phyloP scores from a whole-genome alignment of 768 basidiomycete genomes.

The Stropharia rugosoannulata region DNA sequence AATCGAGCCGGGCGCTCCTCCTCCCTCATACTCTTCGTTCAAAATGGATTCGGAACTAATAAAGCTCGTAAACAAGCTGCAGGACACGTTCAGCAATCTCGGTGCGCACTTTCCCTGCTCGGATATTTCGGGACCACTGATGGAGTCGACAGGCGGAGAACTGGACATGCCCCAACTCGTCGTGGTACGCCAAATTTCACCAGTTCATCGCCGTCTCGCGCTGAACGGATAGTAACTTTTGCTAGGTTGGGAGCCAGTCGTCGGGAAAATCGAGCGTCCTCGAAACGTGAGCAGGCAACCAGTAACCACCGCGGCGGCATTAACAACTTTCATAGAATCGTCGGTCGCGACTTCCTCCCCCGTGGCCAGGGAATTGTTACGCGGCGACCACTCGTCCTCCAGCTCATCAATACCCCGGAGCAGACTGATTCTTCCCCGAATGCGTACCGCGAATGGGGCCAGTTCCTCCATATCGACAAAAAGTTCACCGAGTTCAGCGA shows the following conservation, averaged over 20 bases:
- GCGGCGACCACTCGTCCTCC: conserved; percentile 90
- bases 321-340: conserved; percentile 57
- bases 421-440: conserved; percentile 46
- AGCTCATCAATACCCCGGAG: conserved; percentile 89
- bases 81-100: conserved; percentile 88
- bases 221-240: conserved; percentile 8
- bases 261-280: conserved; percentile 95
- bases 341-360: conserved; percentile 89
- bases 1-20: conserved; percentile 9
- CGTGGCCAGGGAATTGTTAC: conserved; percentile 95
- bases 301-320: conserved; percentile 1
- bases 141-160: conserved; percentile 63
- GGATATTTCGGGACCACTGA: conserved; percentile 11
- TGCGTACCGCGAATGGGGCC: conserved; percentile 84
- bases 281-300: conserved; percentile 71
- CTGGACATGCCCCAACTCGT: conserved; percentile 91
- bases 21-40: background rate
- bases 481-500: conserved; percentile 96
- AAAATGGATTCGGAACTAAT: conserved; percentile 94
- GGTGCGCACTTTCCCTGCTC: conserved; percentile 47
- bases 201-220: conserved; percentile 1
- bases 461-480: conserved; percentile 96
- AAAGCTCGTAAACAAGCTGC: conserved; percentile 91
- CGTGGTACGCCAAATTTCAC: conserved; percentile 56
- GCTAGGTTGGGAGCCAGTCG: conserved; percentile 93